These are phyloP conservation scores for Parastagonospora nodorum DNA, from an alignment of 2,329 filamentous ascomycete genomes.

Conservation along the genomic window DNA sequence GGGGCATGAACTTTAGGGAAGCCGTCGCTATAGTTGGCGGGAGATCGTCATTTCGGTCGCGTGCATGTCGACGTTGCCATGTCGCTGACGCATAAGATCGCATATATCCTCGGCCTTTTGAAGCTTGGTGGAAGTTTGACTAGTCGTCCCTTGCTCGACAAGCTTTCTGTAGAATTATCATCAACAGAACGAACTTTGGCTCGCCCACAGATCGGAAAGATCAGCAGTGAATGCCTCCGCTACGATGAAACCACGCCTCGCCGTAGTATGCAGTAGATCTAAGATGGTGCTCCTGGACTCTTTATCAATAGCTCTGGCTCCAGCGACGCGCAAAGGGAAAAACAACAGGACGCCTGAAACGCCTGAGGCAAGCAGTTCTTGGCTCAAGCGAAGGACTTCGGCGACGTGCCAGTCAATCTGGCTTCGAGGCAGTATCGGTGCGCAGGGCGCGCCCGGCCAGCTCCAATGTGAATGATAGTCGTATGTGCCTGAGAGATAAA, in stretches of 20 bases:
- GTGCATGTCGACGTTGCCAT: no score
- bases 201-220: conserved; percentile 18
- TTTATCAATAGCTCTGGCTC: conserved; percentile 20
- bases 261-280: conserved; percentile 11
- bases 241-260: conserved; percentile 22
- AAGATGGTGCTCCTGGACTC: conserved; percentile 13
- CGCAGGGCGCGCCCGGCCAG: conserved; percentile 14
- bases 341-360: conserved; percentile 28
- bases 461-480: conserved; percentile 31
- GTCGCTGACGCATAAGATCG: no score
- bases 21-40: no score
- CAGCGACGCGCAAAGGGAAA: conserved; percentile 35
- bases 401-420: conserved; percentile 21
- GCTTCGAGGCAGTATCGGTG: conserved; percentile 18
- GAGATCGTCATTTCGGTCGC: no score
- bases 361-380: conserved; percentile 18
- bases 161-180: not conserved
- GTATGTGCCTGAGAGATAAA: conserved; percentile 35
- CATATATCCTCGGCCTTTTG: no score
- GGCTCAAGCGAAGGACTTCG: conserved; percentile 24
- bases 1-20: no score
- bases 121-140: no score
- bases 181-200: not conserved
- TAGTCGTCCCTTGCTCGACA: no score
- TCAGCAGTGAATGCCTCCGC: conserved; percentile 20